Evolutionary conservation across 2,329 filamentous ascomycete genomes (phyloP), one percentile per base, ranked within the genome.

Genomic region (Penicillium decumbens): DNA sequence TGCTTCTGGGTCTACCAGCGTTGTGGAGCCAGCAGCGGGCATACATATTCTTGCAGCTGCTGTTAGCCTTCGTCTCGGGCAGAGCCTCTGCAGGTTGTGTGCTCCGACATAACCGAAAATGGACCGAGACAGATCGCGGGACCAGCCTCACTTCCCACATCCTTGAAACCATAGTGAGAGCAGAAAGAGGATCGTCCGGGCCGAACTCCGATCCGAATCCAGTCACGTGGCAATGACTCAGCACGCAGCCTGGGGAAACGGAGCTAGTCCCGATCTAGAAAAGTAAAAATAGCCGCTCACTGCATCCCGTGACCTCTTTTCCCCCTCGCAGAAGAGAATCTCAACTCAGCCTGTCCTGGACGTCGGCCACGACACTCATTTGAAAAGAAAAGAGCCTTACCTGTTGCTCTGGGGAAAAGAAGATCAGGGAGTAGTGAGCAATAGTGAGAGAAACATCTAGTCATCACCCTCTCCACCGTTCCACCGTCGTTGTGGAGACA

Each of bases 401-500:
- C 44, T 41, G 35, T 15, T 41, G 20, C 42, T 18, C 5, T 27
- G 42, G 32, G 29, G 23, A 35, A 33, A 30, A 35, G 20, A 24
- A 25, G 15, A 27, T 15, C 3, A 13, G n/a, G 41, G 41, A 28
- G 10, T 23, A 13, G 47, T 25, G 28, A 28, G 35, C 41, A 39
- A 48, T 37, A 42, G 25, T 35, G 25, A 50, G 12, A 42, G 30
- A 40, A n/a, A 37, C 37, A 29, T 32, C 35, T 43, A 38, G 53
- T 56, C 57, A 55, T 55, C 49, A 50, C 47, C 52, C 41, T 44
- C 57, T 59, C 59, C 61, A 57, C 58, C 24, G 47, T 60, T 51
- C 51, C 51, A 57, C 56, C 43, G 47, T 66, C 56, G 61, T 62
- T 61, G 63, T 65, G 65, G 65, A 65, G 65, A 67, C 66, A 53